Conservation (phyloP, 2,329 filamentous ascomycete species). For the Fusarium neocosmosporiellum region DNA sequence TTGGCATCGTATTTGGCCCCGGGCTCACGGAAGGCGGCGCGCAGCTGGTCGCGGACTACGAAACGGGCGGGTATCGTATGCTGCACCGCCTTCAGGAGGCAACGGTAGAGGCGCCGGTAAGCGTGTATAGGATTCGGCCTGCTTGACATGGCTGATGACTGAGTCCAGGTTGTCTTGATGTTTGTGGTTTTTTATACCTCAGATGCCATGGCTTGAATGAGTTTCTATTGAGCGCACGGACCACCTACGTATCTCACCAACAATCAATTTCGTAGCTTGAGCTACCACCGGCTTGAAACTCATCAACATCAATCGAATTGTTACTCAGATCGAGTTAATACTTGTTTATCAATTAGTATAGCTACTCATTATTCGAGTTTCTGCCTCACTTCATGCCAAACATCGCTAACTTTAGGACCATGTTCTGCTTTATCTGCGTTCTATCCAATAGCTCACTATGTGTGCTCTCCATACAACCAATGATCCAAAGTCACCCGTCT, state of each 20-base stretch:
- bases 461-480: slow-evolving; percentile 30
- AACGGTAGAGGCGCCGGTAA: slow-evolving; percentile 77
- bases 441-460: slow-evolving; percentile 24
- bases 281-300: not conserved
- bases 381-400: not conserved
- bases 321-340: not conserved
- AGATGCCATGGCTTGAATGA: not conserved
- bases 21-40: slow-evolving; percentile 66
- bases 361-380: not conserved
- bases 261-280: not conserved
- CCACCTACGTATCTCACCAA: slow-evolving; percentile 17
- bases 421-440: not conserved
- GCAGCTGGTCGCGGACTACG: slow-evolving; percentile 68
- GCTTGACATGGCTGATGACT: slow-evolving; percentile 31
- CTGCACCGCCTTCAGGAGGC: slow-evolving; percentile 75
- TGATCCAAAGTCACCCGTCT: slow-evolving; percentile 17
- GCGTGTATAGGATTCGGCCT: slow-evolving; percentile 65
- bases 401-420: not conserved
- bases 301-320: not conserved
- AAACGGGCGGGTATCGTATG: slow-evolving; percentile 76
- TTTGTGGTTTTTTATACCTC: not conserved
- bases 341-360: not conserved
- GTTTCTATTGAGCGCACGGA: slow-evolving; percentile 14
- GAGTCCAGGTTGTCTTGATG: not conserved
- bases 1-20: slow-evolving; percentile 59